Evolutionary conservation across 2,329 filamentous ascomycete species (phyloP).

Genomic region (Penicillium hesseltinei): DNA sequence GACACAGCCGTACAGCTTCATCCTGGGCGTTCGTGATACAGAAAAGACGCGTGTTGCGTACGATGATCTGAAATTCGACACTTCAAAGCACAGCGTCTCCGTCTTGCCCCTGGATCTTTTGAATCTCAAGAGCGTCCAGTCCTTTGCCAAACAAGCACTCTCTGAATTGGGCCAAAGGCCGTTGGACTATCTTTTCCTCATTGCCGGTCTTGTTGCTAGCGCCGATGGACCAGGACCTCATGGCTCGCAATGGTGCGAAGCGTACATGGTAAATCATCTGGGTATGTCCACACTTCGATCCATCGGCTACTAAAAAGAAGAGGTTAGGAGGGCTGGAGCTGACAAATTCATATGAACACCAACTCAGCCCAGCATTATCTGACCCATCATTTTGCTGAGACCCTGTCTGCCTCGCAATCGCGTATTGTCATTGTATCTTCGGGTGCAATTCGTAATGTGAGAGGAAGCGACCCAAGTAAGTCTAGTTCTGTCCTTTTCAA

Average conservation of each 20-base stretch:
- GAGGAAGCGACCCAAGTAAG: slow-evolving; percentile 22
- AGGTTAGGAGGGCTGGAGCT: not conserved
- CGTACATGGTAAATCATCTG: slow-evolving; percentile 26
- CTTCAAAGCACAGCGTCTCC: slow-evolving; percentile 19
- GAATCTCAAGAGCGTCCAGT: slow-evolving; percentile 22
- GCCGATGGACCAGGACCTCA: slow-evolving; percentile 21
- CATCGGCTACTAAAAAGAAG: not conserved
- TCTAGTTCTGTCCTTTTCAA: not conserved
- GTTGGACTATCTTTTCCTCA: slow-evolving; percentile 22
- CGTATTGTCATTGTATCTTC: slow-evolving; percentile 27
- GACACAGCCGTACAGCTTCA: slow-evolving; percentile 23
- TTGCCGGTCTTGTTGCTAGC: slow-evolving; percentile 17
- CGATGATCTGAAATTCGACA: slow-evolving; percentile 20
- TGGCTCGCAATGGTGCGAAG: slow-evolving; percentile 26
- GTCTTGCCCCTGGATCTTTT: slow-evolving; percentile 23
- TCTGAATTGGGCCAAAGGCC: slow-evolving; percentile 15
- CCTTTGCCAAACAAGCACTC: slow-evolving; percentile 21
- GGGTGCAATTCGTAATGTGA: slow-evolving; percentile 23
- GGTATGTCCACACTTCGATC: slow-evolving; percentile 10
- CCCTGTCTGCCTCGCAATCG: slow-evolving; percentile 18
- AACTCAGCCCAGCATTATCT: slow-evolving; percentile 24
- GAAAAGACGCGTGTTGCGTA: slow-evolving; percentile 18
- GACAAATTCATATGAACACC: not conserved
- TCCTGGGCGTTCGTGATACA: slow-evolving; percentile 23
- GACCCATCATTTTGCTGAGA: slow-evolving; percentile 19